These are phyloP conservation scores for Angophora floribunda DNA, from an alignment of 345 rosid genomes.

Conservation along the genomic window DNA sequence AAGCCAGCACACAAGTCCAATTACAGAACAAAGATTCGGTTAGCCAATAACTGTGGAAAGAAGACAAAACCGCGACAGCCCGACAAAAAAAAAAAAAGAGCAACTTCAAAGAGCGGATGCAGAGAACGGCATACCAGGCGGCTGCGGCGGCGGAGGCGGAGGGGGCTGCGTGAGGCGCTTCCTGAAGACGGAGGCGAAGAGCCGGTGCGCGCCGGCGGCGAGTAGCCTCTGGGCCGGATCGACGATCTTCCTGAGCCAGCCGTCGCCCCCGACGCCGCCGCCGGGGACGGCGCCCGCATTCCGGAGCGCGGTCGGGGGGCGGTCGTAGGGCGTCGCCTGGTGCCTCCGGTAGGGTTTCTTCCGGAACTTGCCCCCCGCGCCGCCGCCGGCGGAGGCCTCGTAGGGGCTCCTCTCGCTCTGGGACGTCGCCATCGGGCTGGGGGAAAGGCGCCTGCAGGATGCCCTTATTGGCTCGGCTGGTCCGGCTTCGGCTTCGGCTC, in stretches of 20 bases:
- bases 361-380: neutral
- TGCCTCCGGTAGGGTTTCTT: conserved; percentile 33
- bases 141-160: conserved; percentile 3
- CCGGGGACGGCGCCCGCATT: conserved; percentile 21
- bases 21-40: neutral
- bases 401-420: neutral
- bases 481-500: neutral
- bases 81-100: neutral
- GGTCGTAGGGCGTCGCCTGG: conserved; percentile 66
- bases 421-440: neutral
- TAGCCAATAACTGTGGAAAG: neutral
- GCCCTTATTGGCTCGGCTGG: neutral
- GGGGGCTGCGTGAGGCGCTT: conserved; percentile 60
- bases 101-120: neutral
- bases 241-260: conserved; percentile 83
- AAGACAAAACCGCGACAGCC: neutral
- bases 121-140: neutral
- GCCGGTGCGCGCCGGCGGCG: conserved; percentile 62
- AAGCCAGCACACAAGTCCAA: neutral
- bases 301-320: conserved; percentile 40
- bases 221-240: conserved; percentile 90
- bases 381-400: neutral
- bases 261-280: conserved; percentile 11
- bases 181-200: conserved; percentile 62
- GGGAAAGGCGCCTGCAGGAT: neutral